Evolutionary conservation across 306 rosid genomes (phyloP).

Genomic region (Trifolium fragiferum): DNA sequence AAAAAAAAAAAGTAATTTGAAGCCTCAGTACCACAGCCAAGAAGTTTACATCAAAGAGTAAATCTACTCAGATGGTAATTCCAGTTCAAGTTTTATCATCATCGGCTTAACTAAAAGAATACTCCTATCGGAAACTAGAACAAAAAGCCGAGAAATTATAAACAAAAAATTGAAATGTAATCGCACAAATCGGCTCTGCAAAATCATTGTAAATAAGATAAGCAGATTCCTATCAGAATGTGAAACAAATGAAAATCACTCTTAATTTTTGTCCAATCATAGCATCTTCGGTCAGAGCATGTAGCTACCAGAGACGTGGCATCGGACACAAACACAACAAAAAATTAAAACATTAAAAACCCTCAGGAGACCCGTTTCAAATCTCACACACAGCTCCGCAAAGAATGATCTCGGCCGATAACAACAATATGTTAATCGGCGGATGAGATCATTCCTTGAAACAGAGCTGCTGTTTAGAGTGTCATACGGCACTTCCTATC

Average conservation of each 20-base stretch:
- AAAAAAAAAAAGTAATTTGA: not conserved
- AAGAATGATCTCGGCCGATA: constrained; percentile 43
- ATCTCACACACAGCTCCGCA: constrained; percentile 62
- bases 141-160: fast-evolving
- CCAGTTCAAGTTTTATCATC: not conserved
- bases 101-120: not conserved
- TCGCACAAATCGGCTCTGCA: constrained; percentile 5
- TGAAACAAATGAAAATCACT: constrained; percentile 49
- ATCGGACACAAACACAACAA: constrained; percentile 45
- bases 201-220: not conserved
- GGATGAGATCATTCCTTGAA: constrained; percentile 43
- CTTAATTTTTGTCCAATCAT: constrained; percentile 70
- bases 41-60: constrained; percentile 7
- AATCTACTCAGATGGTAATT: constrained; percentile 13
- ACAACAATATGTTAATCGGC: not conserved
- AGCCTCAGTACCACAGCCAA: constrained; percentile 21
- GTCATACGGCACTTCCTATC: constrained; percentile 99
- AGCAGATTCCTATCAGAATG: constrained; percentile 81
- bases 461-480: constrained; percentile 60
- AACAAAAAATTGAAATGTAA: not conserved
- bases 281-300: constrained; percentile 73
- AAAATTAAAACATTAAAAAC: not conserved
- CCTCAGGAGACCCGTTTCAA: constrained; percentile 86
- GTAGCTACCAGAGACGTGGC: constrained; percentile 79
- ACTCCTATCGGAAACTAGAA: not conserved